Conservation (phyloP, 2,329 filamentous ascomycete species). For the Monosporascus sp. region DNA sequence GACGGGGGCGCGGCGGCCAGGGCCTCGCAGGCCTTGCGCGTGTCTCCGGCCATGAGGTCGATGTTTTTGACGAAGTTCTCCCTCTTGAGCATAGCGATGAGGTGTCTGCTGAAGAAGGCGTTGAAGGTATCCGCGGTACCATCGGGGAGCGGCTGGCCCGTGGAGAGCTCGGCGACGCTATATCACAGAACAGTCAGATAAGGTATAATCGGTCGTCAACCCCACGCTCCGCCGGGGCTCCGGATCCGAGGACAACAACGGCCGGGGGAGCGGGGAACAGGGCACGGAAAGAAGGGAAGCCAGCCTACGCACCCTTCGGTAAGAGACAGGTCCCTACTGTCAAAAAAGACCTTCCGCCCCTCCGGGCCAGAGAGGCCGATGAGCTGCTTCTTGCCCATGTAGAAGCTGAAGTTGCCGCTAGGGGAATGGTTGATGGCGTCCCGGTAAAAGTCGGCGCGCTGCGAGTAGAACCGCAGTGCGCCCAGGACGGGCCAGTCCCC, state of each 20-base stretch:
- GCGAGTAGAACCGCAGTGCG: slow-evolving; percentile 36
- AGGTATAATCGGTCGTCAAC: neutral
- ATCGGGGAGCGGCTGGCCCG: slow-evolving; percentile 10
- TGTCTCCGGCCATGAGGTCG: slow-evolving; percentile 37
- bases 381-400: slow-evolving; percentile 39
- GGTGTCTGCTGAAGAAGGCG: slow-evolving; percentile 22
- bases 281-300: too few species aligned
- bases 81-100: slow-evolving; percentile 31
- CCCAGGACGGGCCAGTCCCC: slow-evolving; percentile 35
- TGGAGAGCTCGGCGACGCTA: slow-evolving; percentile 20
- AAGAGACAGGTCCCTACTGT: slow-evolving; percentile 37
- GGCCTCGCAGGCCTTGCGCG: slow-evolving; percentile 29
- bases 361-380: slow-evolving; percentile 37
- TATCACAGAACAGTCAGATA: neutral
- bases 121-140: slow-evolving; percentile 14
- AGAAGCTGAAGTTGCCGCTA: slow-evolving; percentile 45
- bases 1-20: slow-evolving; percentile 23
- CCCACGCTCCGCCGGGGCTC: too few species aligned
- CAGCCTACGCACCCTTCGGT: slow-evolving; percentile 31
- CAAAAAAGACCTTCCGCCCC: slow-evolving; percentile 39
- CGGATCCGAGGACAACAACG: too few species aligned
- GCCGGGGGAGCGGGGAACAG: too few species aligned
- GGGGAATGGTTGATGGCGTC: slow-evolving; percentile 22
- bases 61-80: slow-evolving; percentile 34
- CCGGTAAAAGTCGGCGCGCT: slow-evolving; percentile 36